These are phyloP conservation scores for Phalaenopsis aphrodite DNA, from an alignment of 106 monocot species.

Conservation along the genomic window DNA sequence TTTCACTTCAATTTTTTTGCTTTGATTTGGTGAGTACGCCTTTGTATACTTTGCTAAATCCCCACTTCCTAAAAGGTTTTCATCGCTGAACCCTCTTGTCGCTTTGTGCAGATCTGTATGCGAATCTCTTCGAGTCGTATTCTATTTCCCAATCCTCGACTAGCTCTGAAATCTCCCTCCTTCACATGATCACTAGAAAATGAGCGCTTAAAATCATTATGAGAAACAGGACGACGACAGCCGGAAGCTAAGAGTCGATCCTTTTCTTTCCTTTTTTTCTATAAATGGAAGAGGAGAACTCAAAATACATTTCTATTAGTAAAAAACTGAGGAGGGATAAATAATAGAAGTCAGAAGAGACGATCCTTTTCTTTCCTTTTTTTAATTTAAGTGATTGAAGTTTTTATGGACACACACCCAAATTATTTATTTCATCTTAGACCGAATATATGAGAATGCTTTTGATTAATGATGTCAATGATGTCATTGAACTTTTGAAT, in stretches of 20 bases:
- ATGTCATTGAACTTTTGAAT: too few species aligned
- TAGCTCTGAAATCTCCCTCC: slow-evolving; percentile 33
- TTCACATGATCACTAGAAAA: slow-evolving; percentile 14
- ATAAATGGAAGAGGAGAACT: slow-evolving; percentile 41
- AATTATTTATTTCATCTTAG: too few species aligned
- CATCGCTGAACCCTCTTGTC: slow-evolving; percentile 60
- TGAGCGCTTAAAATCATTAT: not conserved
- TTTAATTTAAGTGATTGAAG: too few species aligned
- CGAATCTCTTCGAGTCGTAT: slow-evolving; percentile 58
- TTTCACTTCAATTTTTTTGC: slow-evolving; percentile 65
- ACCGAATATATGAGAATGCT: too few species aligned
- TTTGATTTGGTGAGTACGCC: slow-evolving; percentile 43
- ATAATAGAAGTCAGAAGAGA: slow-evolving; percentile 28
- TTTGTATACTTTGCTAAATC: slow-evolving; percentile 74
- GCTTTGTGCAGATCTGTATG: slow-evolving; percentile 62
- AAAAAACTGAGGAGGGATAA: slow-evolving; percentile 39
- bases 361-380: too few species aligned
- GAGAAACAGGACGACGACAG: slow-evolving; percentile 17
- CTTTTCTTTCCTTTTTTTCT: slow-evolving; percentile 13
- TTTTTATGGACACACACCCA: too few species aligned
- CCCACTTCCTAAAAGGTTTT: slow-evolving; percentile 60
- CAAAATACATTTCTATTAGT: slow-evolving; percentile 47
- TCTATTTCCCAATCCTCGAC: slow-evolving; percentile 64
- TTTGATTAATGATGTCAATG: too few species aligned
- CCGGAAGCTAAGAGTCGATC: not conserved